These are phyloP conservation scores for Calocybe indica DNA, from an alignment of 768 basidiomycete species.

Conservation along the genomic window DNA sequence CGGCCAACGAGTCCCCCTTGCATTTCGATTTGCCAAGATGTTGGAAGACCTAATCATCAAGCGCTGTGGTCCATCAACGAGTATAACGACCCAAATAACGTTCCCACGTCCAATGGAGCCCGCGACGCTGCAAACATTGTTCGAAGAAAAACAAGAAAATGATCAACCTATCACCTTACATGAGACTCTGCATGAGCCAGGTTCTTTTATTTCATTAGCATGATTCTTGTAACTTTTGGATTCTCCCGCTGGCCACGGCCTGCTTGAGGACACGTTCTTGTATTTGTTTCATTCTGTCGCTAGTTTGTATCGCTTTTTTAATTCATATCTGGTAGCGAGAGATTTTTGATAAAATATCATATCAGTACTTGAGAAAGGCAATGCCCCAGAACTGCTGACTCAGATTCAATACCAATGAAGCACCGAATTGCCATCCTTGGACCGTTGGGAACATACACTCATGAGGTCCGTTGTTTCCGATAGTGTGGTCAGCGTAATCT, in stretches of 20 bases:
- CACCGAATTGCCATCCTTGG: constrained; percentile 51
- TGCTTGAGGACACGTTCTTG: too few species aligned
- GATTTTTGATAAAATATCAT: too few species aligned
- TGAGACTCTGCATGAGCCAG: constrained; percentile 28
- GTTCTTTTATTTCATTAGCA: constrained; percentile 27
- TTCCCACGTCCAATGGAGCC: constrained; percentile 29
- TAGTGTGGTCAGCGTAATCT: background rate
- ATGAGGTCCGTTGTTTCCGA: constrained; percentile 30
- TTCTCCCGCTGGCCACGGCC: too few species aligned
- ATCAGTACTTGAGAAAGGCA: too few species aligned
- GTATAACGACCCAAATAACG: constrained; percentile 21
- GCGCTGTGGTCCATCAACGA: constrained; percentile 26
- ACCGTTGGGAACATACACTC: constrained; percentile 67
- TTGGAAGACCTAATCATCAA: constrained; percentile 40
- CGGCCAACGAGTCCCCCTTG: constrained; percentile 63
- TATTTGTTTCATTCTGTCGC: too few species aligned
- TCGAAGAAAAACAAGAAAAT: constrained; percentile 20
- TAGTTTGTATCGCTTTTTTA: too few species aligned
- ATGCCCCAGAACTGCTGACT: too few species aligned
- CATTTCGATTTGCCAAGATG: constrained; percentile 55
- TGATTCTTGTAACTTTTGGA: constrained; percentile 6
- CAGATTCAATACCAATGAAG: background rate
- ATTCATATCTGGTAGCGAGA: too few species aligned
- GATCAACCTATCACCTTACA: constrained; percentile 22
- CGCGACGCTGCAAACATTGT: constrained; percentile 22